Conservation (phyloP, 106 monocot species). For the Platanthera zijinensis region DNA sequence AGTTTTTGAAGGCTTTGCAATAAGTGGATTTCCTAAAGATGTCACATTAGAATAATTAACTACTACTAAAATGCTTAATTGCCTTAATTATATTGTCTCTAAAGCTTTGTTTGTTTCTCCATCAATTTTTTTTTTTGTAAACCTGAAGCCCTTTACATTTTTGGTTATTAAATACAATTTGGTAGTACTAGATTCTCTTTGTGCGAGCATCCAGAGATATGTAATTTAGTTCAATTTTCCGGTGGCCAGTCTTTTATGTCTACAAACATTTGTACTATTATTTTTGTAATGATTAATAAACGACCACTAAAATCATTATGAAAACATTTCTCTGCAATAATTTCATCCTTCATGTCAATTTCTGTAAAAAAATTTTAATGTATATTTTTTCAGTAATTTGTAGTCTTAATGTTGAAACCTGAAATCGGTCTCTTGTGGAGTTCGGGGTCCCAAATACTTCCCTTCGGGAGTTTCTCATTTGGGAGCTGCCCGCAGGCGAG, state of each 20-base stretch:
- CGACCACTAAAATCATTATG: neutral
- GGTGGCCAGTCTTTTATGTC: neutral
- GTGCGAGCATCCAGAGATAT: neutral
- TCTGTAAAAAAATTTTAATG: neutral
- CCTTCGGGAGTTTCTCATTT: too few relatives aligned
- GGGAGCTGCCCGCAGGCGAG: too few relatives aligned
- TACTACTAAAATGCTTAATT: neutral
- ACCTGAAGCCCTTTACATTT: neutral
- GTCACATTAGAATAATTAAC: neutral
- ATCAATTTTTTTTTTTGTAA: neutral
- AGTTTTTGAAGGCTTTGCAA: neutral
- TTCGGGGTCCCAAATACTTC: too few relatives aligned
- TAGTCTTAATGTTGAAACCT: too few relatives aligned
- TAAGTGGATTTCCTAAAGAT: neutral
- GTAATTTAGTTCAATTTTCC: neutral
- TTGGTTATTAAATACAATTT: neutral
- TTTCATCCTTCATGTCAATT: neutral
- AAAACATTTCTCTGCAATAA: neutral
- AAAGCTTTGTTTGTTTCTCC: neutral
- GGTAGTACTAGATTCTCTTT: neutral
- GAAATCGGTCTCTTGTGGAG: too few relatives aligned
- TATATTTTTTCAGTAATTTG: too few relatives aligned
- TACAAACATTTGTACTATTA: neutral
- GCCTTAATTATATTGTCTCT: neutral
- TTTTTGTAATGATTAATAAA: neutral